Conservation (phyloP, 2,329 filamentous ascomycete species). For the Seiridium cupressi region DNA sequence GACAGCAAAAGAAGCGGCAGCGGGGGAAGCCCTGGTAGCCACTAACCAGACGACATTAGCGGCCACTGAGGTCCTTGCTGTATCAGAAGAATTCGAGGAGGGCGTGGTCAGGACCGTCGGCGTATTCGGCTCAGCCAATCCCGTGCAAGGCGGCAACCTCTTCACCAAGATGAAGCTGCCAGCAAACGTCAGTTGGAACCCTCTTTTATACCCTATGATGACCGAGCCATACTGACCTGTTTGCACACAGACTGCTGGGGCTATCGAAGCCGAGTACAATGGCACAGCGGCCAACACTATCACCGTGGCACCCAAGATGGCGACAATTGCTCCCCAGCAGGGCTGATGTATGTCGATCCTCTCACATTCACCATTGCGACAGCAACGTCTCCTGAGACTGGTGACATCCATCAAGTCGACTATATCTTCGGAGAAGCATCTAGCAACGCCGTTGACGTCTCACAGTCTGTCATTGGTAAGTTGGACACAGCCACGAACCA, state of each 20-base stretch:
- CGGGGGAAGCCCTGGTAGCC: neutral
- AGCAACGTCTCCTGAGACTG: constrained; percentile 1
- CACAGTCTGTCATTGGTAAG: constrained; percentile 8
- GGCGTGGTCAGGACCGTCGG: constrained; percentile 8
- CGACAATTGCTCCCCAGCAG: constrained; percentile 8
- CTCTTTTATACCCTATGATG: neutral
- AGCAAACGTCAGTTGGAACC: constrained; percentile 6
- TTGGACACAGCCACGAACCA: constrained; percentile 11
- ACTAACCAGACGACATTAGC: constrained; percentile 6
- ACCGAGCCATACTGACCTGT: neutral
- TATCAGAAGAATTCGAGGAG: constrained; percentile 2
- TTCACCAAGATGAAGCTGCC: constrained; percentile 11
- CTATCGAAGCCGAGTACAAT: constrained; percentile 13
- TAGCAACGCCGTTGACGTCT: constrained; percentile 8
- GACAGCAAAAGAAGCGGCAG: neutral
- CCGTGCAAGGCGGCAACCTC: constrained; percentile 5
- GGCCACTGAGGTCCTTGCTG: neutral
- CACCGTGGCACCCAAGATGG: constrained; percentile 10
- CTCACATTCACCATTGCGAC: constrained; percentile 10
- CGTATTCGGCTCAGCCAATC: constrained; percentile 8
- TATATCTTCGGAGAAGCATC: constrained; percentile 13
- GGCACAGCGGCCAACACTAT: constrained; percentile 11
- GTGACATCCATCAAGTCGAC: constrained; percentile 12
- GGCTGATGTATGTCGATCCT: constrained; percentile 13
- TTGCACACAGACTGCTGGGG: constrained; percentile 7